Conservation (phyloP, 2,329 filamentous ascomycete species). For the Zasmidium citrigriseum region DNA sequence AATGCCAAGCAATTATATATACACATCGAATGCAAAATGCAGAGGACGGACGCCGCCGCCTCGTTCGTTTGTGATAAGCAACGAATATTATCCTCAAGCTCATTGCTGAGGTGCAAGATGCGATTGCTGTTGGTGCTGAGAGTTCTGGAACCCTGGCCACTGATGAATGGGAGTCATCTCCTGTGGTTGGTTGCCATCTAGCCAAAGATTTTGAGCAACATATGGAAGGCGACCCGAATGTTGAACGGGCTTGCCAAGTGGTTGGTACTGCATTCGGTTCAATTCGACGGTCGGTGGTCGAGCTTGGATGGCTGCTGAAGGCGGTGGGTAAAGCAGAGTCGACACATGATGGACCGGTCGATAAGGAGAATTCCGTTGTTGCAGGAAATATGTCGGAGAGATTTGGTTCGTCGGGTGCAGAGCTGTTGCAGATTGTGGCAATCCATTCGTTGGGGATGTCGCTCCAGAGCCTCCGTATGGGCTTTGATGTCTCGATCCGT, state of each 20-base stretch:
- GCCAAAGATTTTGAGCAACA: conserved; percentile 38
- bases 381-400: conserved; percentile 84
- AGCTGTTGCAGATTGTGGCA: conserved; percentile 56
- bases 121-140: background rate
- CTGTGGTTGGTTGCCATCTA: conserved; percentile 33
- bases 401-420: conserved; percentile 59
- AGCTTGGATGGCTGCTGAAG: conserved; percentile 72
- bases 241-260: conserved; percentile 48
- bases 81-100: background rate
- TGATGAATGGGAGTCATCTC: conserved; percentile 34
- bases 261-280: conserved; percentile 55
- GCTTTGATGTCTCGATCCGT: conserved; percentile 52
- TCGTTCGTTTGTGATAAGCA: too few species aligned
- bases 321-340: conserved; percentile 85
- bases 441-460: conserved; percentile 70
- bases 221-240: conserved; percentile 48
- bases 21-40: conserved; percentile 5
- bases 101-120: conserved; percentile 6
- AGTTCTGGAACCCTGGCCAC: conserved; percentile 28
- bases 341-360: conserved; percentile 86
- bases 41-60: too few species aligned
- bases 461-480: conserved; percentile 56
- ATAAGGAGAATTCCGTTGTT: conserved; percentile 88
- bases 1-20: conserved; percentile 11
- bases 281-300: conserved; percentile 45